These are phyloP conservation scores for Fusarium cyanostomum DNA, from an alignment of 2,329 filamentous ascomycete species.

Conservation along the genomic window DNA sequence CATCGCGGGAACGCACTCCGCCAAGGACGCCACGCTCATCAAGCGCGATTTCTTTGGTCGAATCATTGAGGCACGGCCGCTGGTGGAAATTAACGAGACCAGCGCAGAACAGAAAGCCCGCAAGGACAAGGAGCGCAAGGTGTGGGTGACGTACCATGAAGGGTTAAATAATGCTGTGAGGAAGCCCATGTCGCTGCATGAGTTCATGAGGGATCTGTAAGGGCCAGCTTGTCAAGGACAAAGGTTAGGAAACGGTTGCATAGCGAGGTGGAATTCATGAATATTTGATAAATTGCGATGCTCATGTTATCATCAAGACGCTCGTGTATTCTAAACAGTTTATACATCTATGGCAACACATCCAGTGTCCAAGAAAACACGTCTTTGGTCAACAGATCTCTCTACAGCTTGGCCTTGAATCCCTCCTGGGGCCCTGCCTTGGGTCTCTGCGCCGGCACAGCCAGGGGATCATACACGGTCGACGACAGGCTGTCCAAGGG, in stretches of 20 bases:
- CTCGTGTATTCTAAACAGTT: constrained; percentile 28
- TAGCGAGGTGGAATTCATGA: constrained; percentile 15
- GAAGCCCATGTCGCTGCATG: constrained; percentile 83
- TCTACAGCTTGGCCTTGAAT: constrained; percentile 58
- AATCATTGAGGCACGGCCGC: constrained; percentile 60
- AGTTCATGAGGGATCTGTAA: constrained; percentile 76
- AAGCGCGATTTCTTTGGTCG: constrained; percentile 90
- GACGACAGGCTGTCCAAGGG: constrained; percentile 59
- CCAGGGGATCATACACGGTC: constrained; percentile 64
- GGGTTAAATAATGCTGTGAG: constrained; percentile 91
- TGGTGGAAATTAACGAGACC: constrained; percentile 55
- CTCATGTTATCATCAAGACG: constrained; percentile 11
- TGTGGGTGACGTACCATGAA: constrained; percentile 92
- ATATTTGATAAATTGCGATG: constrained; percentile 11
- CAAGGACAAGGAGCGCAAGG: constrained; percentile 62
- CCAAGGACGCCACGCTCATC: constrained; percentile 53
- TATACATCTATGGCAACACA: constrained; percentile 26
- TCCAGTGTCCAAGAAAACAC: constrained; percentile 2
- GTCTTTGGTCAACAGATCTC: neutral
- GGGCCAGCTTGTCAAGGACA: neutral
- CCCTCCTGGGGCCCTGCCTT: constrained; percentile 43
- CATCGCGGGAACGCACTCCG: constrained; percentile 44
- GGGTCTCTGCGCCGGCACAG: constrained; percentile 60
- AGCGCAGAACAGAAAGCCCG: constrained; percentile 44
- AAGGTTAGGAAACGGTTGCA: constrained; percentile 14